Evolutionary conservation across 495 filamentous ascomycete genomes (phyloP).

Genomic region (Lentithecium fluviatile): DNA sequence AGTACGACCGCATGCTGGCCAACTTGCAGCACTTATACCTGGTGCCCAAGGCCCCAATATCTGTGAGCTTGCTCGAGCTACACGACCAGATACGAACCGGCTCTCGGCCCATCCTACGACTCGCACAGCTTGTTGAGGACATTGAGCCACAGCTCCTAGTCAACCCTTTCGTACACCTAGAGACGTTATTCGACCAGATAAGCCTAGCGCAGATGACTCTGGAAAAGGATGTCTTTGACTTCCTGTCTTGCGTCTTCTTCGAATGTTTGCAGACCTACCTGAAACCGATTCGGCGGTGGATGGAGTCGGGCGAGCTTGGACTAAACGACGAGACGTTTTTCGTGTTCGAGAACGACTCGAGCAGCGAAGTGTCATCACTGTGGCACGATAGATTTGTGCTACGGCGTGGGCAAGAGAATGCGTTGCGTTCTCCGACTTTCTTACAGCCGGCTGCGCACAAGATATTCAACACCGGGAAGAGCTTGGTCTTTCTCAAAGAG

Average conservation of each 20-base stretch:
- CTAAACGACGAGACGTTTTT: slow-evolving; percentile 68
- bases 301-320: slow-evolving; percentile 73
- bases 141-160: slow-evolving; percentile 32
- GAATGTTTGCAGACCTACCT: slow-evolving; percentile 81
- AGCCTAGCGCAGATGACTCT: slow-evolving; percentile 69
- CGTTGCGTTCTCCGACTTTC: slow-evolving; percentile 68
- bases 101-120: slow-evolving; percentile 51
- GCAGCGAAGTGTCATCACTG: slow-evolving; percentile 60
- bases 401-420: slow-evolving; percentile 51
- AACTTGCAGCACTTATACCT: slow-evolving; percentile 49
- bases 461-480: slow-evolving; percentile 86
- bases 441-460: slow-evolving; percentile 63
- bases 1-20: slow-evolving; percentile 51
- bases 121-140: slow-evolving; percentile 50
- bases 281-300: slow-evolving; percentile 76
- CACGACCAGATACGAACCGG: slow-evolving; percentile 57
- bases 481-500: slow-evolving; percentile 73
- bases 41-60: slow-evolving; percentile 35
- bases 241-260: slow-evolving; percentile 69
- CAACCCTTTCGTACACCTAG: slow-evolving; percentile 50
- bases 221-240: slow-evolving; percentile 57
- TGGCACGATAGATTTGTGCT: slow-evolving; percentile 78
- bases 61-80: slow-evolving; percentile 61
- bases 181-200: slow-evolving; percentile 68
- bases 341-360: slow-evolving; percentile 56